Conservation (phyloP, 2,329 filamentous ascomycete genomes). For the Orbilia quercus region DNA sequence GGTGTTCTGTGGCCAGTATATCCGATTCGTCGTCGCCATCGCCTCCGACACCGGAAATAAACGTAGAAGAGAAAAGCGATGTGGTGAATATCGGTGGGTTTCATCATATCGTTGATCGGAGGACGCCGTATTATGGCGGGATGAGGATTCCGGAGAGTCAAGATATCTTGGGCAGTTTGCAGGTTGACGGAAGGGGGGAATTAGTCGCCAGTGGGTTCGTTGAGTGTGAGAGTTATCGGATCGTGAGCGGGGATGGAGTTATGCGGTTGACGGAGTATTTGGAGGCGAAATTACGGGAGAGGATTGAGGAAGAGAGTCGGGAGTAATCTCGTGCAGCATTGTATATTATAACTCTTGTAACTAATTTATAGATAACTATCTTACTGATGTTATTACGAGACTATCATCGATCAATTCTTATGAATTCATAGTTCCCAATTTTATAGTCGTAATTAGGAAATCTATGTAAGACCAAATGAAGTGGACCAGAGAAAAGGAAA, state of each 20-base stretch:
- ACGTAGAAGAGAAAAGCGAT: conserved; percentile 55
- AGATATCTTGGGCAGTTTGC: conserved; percentile 76
- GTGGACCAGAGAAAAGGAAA: conserved; percentile 7
- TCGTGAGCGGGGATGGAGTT: conserved; percentile 74
- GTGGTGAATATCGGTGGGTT: conserved; percentile 71
- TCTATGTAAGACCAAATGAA: not conserved
- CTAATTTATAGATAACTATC: too few relatives aligned
- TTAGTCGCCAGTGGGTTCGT: conserved; percentile 65
- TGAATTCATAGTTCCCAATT: not conserved
- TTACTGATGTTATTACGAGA: too few relatives aligned
- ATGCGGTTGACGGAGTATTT: conserved; percentile 70
- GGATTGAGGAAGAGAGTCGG: conserved; percentile 67
- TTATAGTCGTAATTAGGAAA: not conserved
- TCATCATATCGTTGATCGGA: conserved; percentile 71
- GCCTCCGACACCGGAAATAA: too few relatives aligned
- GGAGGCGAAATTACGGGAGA: conserved; percentile 68
- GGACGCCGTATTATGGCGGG: conserved; percentile 73
- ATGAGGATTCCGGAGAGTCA: conserved; percentile 75
- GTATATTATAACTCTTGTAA: not conserved
- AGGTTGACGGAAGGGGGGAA: conserved; percentile 71
- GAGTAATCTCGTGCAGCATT: not conserved
- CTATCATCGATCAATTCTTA: not conserved
- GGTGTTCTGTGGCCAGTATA: too few relatives aligned
- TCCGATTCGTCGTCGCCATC: conserved; percentile 6
- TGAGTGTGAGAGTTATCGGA: conserved; percentile 70